Base-by-base conservation (phyloP, 2,329 filamentous ascomycete species). In the Shiraia sp. region DNA sequence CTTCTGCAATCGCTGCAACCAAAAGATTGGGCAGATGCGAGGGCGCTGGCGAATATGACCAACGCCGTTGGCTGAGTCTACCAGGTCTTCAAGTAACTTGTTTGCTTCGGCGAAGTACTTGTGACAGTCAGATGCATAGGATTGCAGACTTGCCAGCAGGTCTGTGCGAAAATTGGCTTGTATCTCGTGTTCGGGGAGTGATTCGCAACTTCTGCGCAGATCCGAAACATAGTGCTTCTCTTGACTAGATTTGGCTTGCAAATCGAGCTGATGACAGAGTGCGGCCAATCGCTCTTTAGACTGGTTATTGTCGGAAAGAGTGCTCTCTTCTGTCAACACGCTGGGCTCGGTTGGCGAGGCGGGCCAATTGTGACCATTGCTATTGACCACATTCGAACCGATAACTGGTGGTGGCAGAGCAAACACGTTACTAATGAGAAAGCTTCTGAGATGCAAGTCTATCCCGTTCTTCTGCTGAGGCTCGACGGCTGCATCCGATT, bases 1-100 rank as follows among this genome's bases (percentile, higher is more conserved):
- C 6, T 24, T 28, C 15, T 57, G 38, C 10, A 65, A 32, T 31
- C 57, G 53, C 12, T 36, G 19, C 12, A 65, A 42, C 47, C 56
- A 55, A 14, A 57, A 57, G 8, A 22, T 47, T 17, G 53, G 53
- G 6, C 46, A 49, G 8, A 52, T 28, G 3, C 60, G 50, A 13
- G 54, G 57, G 15, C 25, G 40, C 9, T 54, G 42, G 29, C 29
- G 10, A n/a, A 10, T 15, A 10, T 15, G 10, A 24, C 17, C 15
- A 9, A 27, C 35, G 6, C 12, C 13, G 17, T 23, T n/a, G 8
- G 17, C 16, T 23, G n/a, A 14, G 22, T 34, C 25, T 13, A 13
- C 16, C 15, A 34, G 9, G 32, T 22, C 25, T 8, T 22, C 9
- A n/a, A n/a, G n/a, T n/a, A n/a, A n/a, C n/a, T n/a, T n/a, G n/a